A percentile compares a stretch with the other conserved stretches of the same genome.
These are phyloP conservation scores for Monosporascus sp. DNA, from an alignment of 2,329 filamentous ascomycete species.

Conservation along the genomic window DNA sequence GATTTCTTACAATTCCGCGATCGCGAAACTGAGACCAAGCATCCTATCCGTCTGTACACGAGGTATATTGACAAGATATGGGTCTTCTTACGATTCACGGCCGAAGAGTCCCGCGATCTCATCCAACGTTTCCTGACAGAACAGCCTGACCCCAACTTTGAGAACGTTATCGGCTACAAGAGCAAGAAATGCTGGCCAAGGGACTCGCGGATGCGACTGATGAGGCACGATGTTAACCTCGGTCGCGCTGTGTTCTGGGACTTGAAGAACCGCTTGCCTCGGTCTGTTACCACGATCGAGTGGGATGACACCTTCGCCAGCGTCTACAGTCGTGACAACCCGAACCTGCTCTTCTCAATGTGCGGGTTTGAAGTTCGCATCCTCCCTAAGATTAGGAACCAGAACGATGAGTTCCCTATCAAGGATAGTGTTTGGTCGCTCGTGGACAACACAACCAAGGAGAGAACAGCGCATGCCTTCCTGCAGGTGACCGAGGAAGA, in stretches of 20 bases:
- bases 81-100: constrained; percentile 92
- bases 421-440: constrained; percentile 99
- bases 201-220: constrained; percentile 94
- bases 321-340: constrained; percentile 96
- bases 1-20: constrained; percentile 98
- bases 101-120: constrained; percentile 89
- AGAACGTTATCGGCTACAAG: constrained; percentile 97
- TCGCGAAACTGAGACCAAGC: constrained; percentile 81
- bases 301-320: constrained; percentile 99
- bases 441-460: constrained; percentile 93
- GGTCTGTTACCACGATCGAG: constrained; percentile 94
- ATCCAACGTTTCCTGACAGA: constrained; percentile 98
- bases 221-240: constrained; percentile 97
- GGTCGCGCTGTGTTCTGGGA: constrained; percentile 99
- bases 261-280: constrained; percentile 89
- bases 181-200: constrained; percentile 99
- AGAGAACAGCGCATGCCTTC: constrained; percentile 95
- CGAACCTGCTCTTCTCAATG: constrained; percentile 96
- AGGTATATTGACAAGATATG: constrained; percentile 98
- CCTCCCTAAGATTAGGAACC: constrained; percentile 87
- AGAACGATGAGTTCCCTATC: constrained; percentile 92
- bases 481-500: constrained; percentile 97
- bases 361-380: constrained; percentile 96
- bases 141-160: constrained; percentile 97
- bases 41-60: constrained; percentile 96